Conservation (phyloP, 768 basidiomycete species). For the Psilocybe subaeruginosa region DNA sequence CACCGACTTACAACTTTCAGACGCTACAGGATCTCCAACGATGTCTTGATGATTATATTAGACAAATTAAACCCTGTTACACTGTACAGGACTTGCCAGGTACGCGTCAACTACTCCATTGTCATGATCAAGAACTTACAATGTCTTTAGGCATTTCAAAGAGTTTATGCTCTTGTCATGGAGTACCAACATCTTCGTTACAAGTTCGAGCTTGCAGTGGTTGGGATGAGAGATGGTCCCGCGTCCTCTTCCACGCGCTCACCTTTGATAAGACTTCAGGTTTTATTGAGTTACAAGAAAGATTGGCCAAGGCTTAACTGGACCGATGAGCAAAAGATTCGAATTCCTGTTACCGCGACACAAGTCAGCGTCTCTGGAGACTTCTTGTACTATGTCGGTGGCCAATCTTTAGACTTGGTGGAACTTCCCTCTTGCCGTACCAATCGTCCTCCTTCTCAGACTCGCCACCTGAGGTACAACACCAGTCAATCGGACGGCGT, state of each 20-base stretch:
- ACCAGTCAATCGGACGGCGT: conserved; percentile 46
- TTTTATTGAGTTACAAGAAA: conserved; percentile 46
- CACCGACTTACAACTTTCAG: conserved; percentile 44
- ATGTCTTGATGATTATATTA: conserved; percentile 52
- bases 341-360: conserved; percentile 36
- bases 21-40: conserved; percentile 53
- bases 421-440: conserved; percentile 55
- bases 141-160: conserved; percentile 44
- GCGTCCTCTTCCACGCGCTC: conserved; percentile 39
- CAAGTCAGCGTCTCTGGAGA: conserved; percentile 46
- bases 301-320: conserved; percentile 53
- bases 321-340: conserved; percentile 49
- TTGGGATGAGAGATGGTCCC: conserved; percentile 56
- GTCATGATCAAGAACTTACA: conserved; percentile 1
- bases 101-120: conserved; percentile 19
- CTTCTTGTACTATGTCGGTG: conserved; percentile 48
- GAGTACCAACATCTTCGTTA: conserved; percentile 52
- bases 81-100: conserved; percentile 51
- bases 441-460: conserved; percentile 42
- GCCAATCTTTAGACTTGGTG: conserved; percentile 45
- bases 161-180: conserved; percentile 47
- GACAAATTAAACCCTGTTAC: conserved; percentile 51
- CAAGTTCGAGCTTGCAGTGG: conserved; percentile 48
- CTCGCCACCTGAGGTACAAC: conserved; percentile 47
- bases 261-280: conserved; percentile 44